A percentile compares a stretch with the other conserved stretches of the same genome.
Evolutionary conservation across 805 yeast genomes (phyloP).

Genomic region (Maudiozyma saulgeensis): DNA sequence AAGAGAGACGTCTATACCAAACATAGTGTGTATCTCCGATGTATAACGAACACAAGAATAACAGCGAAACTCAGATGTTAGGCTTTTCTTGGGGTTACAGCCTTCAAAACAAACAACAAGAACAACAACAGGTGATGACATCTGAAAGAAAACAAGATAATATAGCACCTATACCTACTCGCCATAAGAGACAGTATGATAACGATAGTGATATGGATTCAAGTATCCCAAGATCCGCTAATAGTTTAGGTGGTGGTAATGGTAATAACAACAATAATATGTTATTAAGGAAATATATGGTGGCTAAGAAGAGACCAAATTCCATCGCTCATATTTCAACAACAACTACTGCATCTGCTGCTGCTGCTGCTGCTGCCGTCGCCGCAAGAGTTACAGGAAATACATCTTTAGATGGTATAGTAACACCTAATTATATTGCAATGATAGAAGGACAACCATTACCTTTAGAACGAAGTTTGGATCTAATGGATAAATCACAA

Average conservation of each 20-base stretch:
- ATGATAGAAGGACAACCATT: slow-evolving; percentile 24
- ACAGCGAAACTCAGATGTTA: neutral
- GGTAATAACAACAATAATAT: neutral
- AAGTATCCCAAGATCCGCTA: neutral
- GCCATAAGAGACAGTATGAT: neutral
- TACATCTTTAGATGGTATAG: neutral
- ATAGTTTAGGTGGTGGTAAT: neutral
- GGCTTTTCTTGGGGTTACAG: slow-evolving; percentile 11
- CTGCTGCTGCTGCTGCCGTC: neutral
- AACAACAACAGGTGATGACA: neutral
- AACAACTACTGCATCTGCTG: neutral
- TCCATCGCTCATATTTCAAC: neutral
- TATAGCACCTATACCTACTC: neutral
- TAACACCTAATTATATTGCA: neutral
- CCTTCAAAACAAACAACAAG: neutral
- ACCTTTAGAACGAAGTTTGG: slow-evolving; percentile 27
- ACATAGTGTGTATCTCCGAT: neutral
- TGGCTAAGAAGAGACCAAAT: slow-evolving; percentile 14
- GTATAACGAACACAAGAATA: neutral
- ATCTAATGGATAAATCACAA: slow-evolving; percentile 25
- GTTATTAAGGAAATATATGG: slow-evolving; percentile 1
- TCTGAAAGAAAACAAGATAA: no score
- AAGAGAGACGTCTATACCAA: no score
- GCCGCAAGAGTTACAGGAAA: neutral
- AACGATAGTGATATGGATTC: neutral